Evolutionary conservation across 2,329 filamentous ascomycete genomes (phyloP).

Genomic region (Fusarium concolor): DNA sequence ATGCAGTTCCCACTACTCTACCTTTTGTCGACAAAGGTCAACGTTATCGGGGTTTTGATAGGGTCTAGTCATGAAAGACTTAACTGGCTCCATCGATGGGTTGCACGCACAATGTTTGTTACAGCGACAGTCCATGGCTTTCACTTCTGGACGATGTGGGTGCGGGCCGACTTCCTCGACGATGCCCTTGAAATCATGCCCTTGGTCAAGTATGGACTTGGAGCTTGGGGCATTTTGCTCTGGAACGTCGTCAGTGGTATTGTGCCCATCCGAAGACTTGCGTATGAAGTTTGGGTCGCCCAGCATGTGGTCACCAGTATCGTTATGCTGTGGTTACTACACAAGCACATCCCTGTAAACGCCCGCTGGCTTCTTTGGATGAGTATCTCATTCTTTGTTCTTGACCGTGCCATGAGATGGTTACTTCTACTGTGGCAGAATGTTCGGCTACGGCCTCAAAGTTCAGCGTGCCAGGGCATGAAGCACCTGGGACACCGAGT

Average conservation of each 20-base stretch:
- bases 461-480: slow-evolving; percentile 59
- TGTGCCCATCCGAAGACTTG: slow-evolving; percentile 71
- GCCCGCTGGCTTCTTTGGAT: slow-evolving; percentile 75
- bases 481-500: slow-evolving; percentile 65
- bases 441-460: slow-evolving; percentile 55
- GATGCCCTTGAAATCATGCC: slow-evolving; percentile 70
- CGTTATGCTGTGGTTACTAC: slow-evolving; percentile 71
- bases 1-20: slow-evolving; percentile 74
- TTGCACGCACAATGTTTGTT: slow-evolving; percentile 74
- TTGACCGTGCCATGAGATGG: slow-evolving; percentile 69
- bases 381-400: slow-evolving; percentile 69
- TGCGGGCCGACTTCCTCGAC: slow-evolving; percentile 67
- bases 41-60: slow-evolving; percentile 68
- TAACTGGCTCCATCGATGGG: slow-evolving; percentile 81
- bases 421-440: slow-evolving; percentile 65
- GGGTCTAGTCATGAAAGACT: slow-evolving; percentile 75
- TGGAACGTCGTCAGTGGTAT: slow-evolving; percentile 75
- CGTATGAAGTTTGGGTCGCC: slow-evolving; percentile 76
- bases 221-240: slow-evolving; percentile 72
- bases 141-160: slow-evolving; percentile 75
- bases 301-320: slow-evolving; percentile 74
- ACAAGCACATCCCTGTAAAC: slow-evolving; percentile 70
- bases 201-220: slow-evolving; percentile 74
- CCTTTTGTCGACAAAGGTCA: slow-evolving; percentile 70
- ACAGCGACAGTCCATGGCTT: slow-evolving; percentile 77